Base-by-base conservation (phyloP, 2,329 filamentous ascomycete species). In the Penicillium sp. region DNA sequence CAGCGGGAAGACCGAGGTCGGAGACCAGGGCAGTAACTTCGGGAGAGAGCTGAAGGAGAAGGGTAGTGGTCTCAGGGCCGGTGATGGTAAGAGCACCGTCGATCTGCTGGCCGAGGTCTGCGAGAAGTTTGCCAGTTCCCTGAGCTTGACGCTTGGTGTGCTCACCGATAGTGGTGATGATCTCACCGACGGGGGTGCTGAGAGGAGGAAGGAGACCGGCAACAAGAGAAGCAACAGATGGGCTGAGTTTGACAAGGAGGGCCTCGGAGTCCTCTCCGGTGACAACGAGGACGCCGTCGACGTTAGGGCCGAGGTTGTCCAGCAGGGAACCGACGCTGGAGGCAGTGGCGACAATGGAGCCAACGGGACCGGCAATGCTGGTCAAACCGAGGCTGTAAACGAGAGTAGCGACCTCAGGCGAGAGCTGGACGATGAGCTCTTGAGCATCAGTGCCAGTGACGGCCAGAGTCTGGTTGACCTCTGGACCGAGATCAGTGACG, bases 41-140 rank as follows among this genome's bases (percentile, higher is more conserved):
- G 52, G 68, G 68, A 60, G 61, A 65, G 38, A 71, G 65, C 63
- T 71, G 58, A 59, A 71, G 51, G 40, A 71, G 66, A 26, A 71
- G 68, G 26, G 61, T 57, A 60, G 67, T 60, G 46, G 63, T 59
- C 50, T 68, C 61, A 52, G 63, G 55, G 46, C 68, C 68, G 50
- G 64, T 65, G 59, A 71, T 63, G 38, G 64, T 64, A 40, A 71
- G 64, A 59, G 65, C 61, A 35, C 63, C 56, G 55, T 65, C 57
- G 47, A 67, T 62, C 20, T 60, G 51, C 43, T 64, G 63, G 50
- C 62, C 61, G 52, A 67, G 43, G 56, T 70, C 65, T 46, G 63
- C 59, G 52, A 69, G 52, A 50, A 70, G 57, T 60, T 65, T 60
- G 40, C 63, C 65, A 42, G 59, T 56, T 58, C 55, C 55, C n/a